A percentile compares a stretch with the other conserved stretches of the same genome.
Conservation (phyloP, 1,284 basidiomycete genomes). For the Singerocomus inundabilis region DNA sequence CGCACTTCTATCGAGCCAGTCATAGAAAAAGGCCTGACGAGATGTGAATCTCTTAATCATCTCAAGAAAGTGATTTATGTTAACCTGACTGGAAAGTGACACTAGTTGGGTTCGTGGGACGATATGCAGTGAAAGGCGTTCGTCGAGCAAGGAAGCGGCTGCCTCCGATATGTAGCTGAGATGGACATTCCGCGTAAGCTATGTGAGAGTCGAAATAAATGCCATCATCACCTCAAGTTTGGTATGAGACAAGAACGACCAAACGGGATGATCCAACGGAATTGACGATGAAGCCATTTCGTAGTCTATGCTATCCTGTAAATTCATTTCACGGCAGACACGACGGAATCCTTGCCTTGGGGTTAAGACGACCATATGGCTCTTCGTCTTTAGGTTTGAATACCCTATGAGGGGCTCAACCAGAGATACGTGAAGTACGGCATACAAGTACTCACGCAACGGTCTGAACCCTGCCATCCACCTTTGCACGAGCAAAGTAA, state of each 20-base stretch:
- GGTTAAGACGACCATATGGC: slow-evolving; percentile 80
- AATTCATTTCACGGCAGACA: not conserved
- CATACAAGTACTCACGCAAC: slow-evolving; percentile 58
- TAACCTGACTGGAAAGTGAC: slow-evolving; percentile 73
- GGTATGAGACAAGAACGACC: slow-evolving; percentile 84
- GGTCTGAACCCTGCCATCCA: slow-evolving; percentile 68
- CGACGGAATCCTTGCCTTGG: slow-evolving; percentile 53
- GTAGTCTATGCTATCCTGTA: slow-evolving; percentile 55
- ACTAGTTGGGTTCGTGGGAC: slow-evolving; percentile 87
- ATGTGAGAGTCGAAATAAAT: not conserved
- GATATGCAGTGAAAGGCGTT: slow-evolving; percentile 71
- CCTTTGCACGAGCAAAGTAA: slow-evolving; percentile 80
- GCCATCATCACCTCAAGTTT: slow-evolving; percentile 62
- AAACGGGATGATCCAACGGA: slow-evolving; percentile 83
- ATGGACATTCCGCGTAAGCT: slow-evolving; percentile 1
- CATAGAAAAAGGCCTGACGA: slow-evolving; percentile 80
- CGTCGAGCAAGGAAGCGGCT: slow-evolving; percentile 83
- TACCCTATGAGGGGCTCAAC: slow-evolving; percentile 47
- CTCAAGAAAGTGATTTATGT: slow-evolving; percentile 22
- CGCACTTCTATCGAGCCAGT: slow-evolving; percentile 80
- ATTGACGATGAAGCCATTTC: slow-evolving; percentile 88
- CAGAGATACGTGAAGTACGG: not conserved
- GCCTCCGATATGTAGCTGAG: slow-evolving; percentile 70
- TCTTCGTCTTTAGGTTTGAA: slow-evolving; percentile 93
- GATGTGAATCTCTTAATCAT: slow-evolving; percentile 7